Conservation (phyloP, 1,284 basidiomycete species). For the Athelia sp. region DNA sequence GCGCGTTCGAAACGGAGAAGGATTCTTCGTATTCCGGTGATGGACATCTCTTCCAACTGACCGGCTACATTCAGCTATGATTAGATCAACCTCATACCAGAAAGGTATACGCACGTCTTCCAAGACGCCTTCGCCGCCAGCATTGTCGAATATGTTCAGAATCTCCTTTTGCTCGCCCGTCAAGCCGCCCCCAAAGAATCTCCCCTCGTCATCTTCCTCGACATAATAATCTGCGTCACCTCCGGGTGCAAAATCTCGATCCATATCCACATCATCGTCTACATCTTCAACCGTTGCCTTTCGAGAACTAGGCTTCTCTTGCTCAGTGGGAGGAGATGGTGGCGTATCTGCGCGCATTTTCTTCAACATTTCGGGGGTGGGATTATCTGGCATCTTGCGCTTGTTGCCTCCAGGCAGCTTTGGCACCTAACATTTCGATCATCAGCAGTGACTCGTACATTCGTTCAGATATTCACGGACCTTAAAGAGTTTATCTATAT, state of each 20-base stretch:
- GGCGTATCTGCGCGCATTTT: constrained; percentile 57
- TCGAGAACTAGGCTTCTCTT: constrained; percentile 25
- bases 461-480: constrained; percentile 29
- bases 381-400: constrained; percentile 78
- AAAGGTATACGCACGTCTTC: constrained; percentile 54
- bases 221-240: constrained; percentile 85
- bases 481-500: constrained; percentile 82
- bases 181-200: constrained; percentile 91
- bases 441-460: background rate
- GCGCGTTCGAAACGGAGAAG: constrained; percentile 84
- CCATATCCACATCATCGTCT: constrained; percentile 42
- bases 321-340: constrained; percentile 14
- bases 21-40: constrained; percentile 68
- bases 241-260: constrained; percentile 66
- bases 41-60: constrained; percentile 62
- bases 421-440: constrained; percentile 39
- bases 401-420: constrained; percentile 70
- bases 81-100: constrained; percentile 16
- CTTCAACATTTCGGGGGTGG: constrained; percentile 78
- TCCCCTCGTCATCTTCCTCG: constrained; percentile 89
- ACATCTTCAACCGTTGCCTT: constrained; percentile 55
- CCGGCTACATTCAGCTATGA: constrained; percentile 18
- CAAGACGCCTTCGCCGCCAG: constrained; percentile 55
- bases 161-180: constrained; percentile 89
- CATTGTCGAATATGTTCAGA: constrained; percentile 82